phyloP scores from a whole-genome alignment of 129 eudicot genomes.

The Flaveria brownii region DNA sequence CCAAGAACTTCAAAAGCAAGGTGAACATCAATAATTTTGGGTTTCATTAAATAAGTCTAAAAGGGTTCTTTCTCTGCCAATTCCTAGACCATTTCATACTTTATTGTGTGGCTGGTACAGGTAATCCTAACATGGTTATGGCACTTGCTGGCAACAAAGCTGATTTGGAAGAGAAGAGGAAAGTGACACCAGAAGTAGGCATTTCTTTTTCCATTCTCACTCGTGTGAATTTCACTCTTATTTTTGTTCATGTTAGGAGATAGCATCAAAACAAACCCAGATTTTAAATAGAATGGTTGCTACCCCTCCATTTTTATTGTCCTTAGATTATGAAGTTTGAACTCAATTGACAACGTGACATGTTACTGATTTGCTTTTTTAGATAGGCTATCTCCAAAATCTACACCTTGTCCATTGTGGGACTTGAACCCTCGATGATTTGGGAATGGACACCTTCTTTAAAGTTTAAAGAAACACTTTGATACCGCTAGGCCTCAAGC shows the following conservation, averaged over 20 bases:
- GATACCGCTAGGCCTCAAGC: too few species aligned
- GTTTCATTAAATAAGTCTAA: not conserved
- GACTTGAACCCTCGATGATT: too few species aligned
- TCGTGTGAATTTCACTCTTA: not conserved
- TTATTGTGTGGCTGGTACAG: slow-evolving; percentile 38
- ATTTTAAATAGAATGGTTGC: not conserved
- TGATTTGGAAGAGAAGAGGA: slow-evolving; percentile 91
- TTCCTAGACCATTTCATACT: slow-evolving; percentile 7
- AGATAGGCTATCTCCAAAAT: too few species aligned
- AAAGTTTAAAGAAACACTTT: too few species aligned
- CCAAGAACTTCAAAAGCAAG: slow-evolving; percentile 97
- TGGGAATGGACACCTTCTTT: too few species aligned
- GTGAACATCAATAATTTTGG: slow-evolving; percentile 33
- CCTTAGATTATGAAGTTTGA: not conserved
- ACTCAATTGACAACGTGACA: not conserved
- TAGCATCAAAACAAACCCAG: not conserved
- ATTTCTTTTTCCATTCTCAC: slow-evolving; percentile 20
- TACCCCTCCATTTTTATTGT: not conserved
- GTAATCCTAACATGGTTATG: slow-evolving; percentile 96
- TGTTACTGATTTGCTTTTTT: not conserved
- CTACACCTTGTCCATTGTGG: too few species aligned
- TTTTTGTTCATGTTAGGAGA: not conserved
- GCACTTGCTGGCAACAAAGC: slow-evolving; percentile 97
- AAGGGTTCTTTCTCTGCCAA: not conserved
- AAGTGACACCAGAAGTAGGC: slow-evolving; percentile 83